Evolutionary conservation across 2,329 filamentous ascomycete species (phyloP).

Genomic region (Penicillium hordei): DNA sequence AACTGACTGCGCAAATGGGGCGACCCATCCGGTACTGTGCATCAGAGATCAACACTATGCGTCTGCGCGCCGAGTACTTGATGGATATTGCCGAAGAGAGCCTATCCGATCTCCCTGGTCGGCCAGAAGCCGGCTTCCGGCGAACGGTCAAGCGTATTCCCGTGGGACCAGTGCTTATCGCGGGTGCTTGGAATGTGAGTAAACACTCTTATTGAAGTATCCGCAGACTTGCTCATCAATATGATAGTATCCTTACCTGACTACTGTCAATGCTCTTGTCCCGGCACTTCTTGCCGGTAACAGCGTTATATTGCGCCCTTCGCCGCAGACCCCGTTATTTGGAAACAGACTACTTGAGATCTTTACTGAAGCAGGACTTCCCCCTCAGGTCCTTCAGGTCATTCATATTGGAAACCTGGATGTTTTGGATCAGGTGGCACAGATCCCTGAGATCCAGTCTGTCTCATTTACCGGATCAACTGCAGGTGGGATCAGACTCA

Average conservation of each 20-base stretch:
- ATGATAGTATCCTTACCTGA: conserved; percentile 81
- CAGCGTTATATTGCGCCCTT: conserved; percentile 85
- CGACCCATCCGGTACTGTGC: conserved; percentile 80
- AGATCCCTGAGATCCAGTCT: conserved; percentile 69
- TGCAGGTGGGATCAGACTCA: conserved; percentile 75
- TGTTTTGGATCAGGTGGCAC: conserved; percentile 73
- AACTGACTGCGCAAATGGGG: conserved; percentile 89
- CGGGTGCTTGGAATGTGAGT: conserved; percentile 92
- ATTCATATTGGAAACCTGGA: conserved; percentile 78
- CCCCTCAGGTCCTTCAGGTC: conserved; percentile 77
- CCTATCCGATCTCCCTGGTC: conserved; percentile 75
- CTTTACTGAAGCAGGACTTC: conserved; percentile 76
- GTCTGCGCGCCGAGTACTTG: conserved; percentile 78
- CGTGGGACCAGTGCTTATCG: conserved; percentile 77
- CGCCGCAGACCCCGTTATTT: conserved; percentile 86
- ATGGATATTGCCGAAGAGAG: conserved; percentile 77
- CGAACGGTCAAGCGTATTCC: conserved; percentile 84
- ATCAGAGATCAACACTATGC: conserved; percentile 77
- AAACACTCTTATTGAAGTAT: conserved; percentile 8
- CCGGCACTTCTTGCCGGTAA: conserved; percentile 90
- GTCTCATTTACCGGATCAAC: conserved; percentile 93
- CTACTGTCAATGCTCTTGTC: conserved; percentile 82
- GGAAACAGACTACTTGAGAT: conserved; percentile 74
- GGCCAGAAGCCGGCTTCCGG: conserved; percentile 80
- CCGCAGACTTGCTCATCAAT: neutral